Evolutionary conservation across 768 basidiomycete species (phyloP), one percentile per base, ranked within the genome.

Genomic region (Pleurotus ostreatus): DNA sequence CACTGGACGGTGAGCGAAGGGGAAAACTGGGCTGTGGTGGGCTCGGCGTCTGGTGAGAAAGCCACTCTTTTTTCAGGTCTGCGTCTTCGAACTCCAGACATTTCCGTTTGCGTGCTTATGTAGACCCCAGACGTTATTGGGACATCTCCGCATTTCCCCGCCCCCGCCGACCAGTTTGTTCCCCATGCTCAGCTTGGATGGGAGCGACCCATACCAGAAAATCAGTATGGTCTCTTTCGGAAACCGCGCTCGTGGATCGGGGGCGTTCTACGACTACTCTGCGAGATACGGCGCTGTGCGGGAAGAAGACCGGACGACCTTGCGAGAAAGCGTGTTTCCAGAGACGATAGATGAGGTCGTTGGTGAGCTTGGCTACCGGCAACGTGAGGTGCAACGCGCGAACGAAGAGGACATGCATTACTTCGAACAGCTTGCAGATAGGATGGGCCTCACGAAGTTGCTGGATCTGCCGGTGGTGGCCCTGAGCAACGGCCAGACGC

Each of bases 241-340:
- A 0, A 84, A 88, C 58, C 78, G 84, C 15, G 74, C 78, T 1
- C 74, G 78, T 16, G 74, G 74, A 1, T 71, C 77, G 0, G 85
- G 87, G 6, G 89, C 81, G 9, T 98, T 98, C 72, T 89, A 89
- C 58, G 95, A 98, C 71, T 97, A 89, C 65, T 89, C 93, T 0
- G 93, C 94, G 2, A 84, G 94, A 2, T 98, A 98, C 66, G 93
- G 92, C 18, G 88, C 91, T 0, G 81, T 94, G 39, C 76, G 89
- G 15, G 94, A 96, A 15, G 91, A 88, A 64, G 95, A 96, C 65
- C 79, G 81, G 25, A 68, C 85, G 52, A 92, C 94, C 0, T 78
- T 95, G 20, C 76, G 86, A 6, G 76, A 94, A 62, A 85, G 79
- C 57, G 79, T 94, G 73, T 79, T 84, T 59, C 78, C 81, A 2